Percentiles rank a stretch among this genome's conserved stretches.
Conservation (phyloP, 306 rosid species). For the Sindora glabra region DNA sequence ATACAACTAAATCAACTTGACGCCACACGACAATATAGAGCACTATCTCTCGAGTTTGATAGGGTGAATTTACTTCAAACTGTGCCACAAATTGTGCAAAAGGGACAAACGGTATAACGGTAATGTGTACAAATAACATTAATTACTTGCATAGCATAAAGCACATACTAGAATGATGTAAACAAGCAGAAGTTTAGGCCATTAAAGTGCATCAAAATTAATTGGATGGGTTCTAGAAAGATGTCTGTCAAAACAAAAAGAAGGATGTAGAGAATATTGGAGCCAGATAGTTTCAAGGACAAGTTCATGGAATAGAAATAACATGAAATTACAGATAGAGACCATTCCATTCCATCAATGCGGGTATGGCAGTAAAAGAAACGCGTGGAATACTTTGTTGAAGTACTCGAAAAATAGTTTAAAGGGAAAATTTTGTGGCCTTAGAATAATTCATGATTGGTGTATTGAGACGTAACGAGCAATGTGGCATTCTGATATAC, state of each 20-base stretch:
- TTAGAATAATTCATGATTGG: slow-evolving; percentile 11
- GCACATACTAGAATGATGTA: slow-evolving; percentile 13
- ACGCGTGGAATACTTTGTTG: slow-evolving; percentile 29
- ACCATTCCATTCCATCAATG: slow-evolving; percentile 15
- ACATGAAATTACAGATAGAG: too few species aligned
- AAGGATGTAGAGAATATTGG: slow-evolving; percentile 18
- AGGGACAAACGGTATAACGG: too few species aligned
- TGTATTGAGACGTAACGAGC: slow-evolving; percentile 4
- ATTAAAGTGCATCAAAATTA: neutral
- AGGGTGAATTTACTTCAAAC: too few species aligned
- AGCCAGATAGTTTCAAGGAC: neutral
- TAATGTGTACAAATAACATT: too few species aligned
- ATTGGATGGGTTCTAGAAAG: too few species aligned
- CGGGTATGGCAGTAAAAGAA: slow-evolving; percentile 25
- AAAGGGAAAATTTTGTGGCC: slow-evolving; percentile 17
- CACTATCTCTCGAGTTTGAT: too few species aligned
- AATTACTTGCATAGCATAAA: too few species aligned
- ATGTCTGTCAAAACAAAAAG: neutral
- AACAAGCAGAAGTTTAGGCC: too few species aligned
- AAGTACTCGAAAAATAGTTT: slow-evolving; percentile 12
- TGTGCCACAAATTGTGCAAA: too few species aligned
- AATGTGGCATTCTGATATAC: slow-evolving; percentile 34
- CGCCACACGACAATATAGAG: too few species aligned
- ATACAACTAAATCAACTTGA: too few species aligned
- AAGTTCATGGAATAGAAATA: too few species aligned